phyloP scores from a whole-genome alignment of 495 filamentous ascomycete species.

The Podospora comata region DNA sequence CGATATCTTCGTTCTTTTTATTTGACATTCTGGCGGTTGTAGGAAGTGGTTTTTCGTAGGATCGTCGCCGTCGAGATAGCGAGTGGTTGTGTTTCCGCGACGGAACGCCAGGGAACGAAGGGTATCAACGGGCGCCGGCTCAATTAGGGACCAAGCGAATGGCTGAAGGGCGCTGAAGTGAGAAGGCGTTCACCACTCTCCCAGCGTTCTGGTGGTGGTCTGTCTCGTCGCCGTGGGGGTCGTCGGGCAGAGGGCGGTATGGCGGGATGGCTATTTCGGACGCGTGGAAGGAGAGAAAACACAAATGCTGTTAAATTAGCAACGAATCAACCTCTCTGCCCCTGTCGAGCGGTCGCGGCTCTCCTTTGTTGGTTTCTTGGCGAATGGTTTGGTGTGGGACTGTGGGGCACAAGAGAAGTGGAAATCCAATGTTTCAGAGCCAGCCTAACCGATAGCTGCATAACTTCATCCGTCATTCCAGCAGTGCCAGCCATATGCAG shows the following conservation, averaged over 20 bases:
- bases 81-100: constrained; percentile 20
- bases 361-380: constrained; percentile 6
- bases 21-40: constrained; percentile 48
- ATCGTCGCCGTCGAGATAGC: constrained; percentile 16
- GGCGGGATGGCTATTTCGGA: constrained; percentile 8
- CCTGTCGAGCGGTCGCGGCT: constrained; percentile 5
- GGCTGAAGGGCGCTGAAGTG: constrained; percentile 8
- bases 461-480: background rate
- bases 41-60: background rate
- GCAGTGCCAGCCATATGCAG: background rate
- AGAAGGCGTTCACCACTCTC: background rate
- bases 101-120: constrained; percentile 5
- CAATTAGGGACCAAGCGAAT: constrained; percentile 13
- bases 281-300: constrained; percentile 5
- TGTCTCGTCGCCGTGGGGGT: constrained; percentile 6
- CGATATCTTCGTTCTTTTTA: constrained; percentile 82
- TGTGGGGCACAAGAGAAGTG: constrained; percentile 4
- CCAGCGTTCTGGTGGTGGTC: constrained; percentile 4
- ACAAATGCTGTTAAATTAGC: constrained; percentile 12
- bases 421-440: constrained; percentile 4
- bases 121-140: background rate
- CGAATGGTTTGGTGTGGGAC: background rate
- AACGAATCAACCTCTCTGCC: constrained; percentile 2
- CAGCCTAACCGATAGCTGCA: background rate
- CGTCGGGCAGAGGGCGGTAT: constrained; percentile 6